Percentiles rank a stretch among this genome's conserved stretches.
Conservation (phyloP, 257 asterid species). For the Jacaranda mimosifolia region DNA sequence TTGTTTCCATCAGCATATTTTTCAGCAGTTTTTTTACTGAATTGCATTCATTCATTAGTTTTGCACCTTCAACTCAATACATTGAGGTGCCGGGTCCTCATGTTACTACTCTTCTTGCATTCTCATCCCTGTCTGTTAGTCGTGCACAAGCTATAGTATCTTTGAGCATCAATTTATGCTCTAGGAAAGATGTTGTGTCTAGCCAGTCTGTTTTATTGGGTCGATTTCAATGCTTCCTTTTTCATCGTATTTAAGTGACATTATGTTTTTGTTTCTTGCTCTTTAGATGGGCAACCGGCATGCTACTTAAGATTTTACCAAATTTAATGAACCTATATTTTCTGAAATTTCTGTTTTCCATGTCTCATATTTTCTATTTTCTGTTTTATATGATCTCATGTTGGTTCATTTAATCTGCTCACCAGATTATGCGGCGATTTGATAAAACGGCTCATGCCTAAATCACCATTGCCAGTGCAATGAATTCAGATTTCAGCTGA, state of each 20-base stretch:
- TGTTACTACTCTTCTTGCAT: conserved; percentile 17
- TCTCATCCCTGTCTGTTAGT: conserved; percentile 5
- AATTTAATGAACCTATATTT: conserved; percentile 26
- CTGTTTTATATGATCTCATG: background rate
- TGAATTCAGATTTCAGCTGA: conserved; percentile 11
- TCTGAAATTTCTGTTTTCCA: conserved; percentile 17
- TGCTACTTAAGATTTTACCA: conserved; percentile 6
- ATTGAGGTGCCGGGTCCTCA: conserved; percentile 29
- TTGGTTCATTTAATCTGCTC: conserved; percentile 21
- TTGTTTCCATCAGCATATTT: background rate
- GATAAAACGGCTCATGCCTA: background rate
- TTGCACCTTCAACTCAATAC: conserved; percentile 31
- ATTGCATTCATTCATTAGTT: conserved; percentile 45
- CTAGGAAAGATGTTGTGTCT: conserved; percentile 28
- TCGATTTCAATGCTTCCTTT: conserved; percentile 8
- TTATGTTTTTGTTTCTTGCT: conserved; percentile 4
- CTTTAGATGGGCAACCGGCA: conserved; percentile 22
- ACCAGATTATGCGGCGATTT: conserved; percentile 16
- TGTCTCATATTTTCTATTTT: too few species aligned
- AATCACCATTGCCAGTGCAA: conserved; percentile 20
- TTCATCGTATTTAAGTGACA: background rate
- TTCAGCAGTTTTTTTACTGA: background rate
- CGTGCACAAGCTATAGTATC: background rate
- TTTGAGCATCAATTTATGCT: conserved; percentile 19
- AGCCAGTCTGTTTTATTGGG: conserved; percentile 31